Evolutionary conservation across 73 alveolate genomes (phyloP).

Genomic region (Breviolum minutum): DNA sequence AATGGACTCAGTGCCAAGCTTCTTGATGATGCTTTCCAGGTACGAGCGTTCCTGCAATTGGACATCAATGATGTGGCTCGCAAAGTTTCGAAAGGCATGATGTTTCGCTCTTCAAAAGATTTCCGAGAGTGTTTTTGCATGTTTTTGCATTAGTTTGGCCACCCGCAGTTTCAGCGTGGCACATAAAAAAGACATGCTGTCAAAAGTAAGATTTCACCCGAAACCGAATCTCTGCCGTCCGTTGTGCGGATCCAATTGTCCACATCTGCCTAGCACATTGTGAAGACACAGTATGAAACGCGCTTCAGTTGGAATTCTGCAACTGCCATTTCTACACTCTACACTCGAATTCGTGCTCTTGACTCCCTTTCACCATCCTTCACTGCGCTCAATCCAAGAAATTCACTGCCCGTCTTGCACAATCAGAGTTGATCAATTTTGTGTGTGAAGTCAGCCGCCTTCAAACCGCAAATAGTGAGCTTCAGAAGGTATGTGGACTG

Average conservation of each 20-base stretch:
- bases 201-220: not conserved
- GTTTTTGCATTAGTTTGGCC: too few species aligned
- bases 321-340: not conserved
- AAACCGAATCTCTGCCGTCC: conserved; percentile 8
- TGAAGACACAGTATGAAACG: not conserved
- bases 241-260: conserved; percentile 51
- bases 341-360: not conserved
- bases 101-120: too few species aligned
- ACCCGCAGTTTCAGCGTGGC: too few species aligned
- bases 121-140: too few species aligned
- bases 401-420: too few species aligned
- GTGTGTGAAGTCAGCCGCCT: conserved; percentile 24
- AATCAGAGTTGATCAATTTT: not conserved
- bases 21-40: conserved; percentile 32
- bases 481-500: conserved; percentile 67
- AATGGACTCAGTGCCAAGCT: not conserved
- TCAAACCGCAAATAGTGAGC: conserved; percentile 70
- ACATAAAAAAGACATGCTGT: too few species aligned
- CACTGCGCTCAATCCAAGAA: too few species aligned
- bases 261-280: conserved; percentile 48
- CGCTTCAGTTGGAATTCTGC: not conserved
- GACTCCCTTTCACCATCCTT: too few species aligned
- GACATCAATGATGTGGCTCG: too few species aligned
- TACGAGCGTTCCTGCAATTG: not conserved
- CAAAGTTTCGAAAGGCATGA: too few species aligned